Conservation (phyloP, 2,329 filamentous ascomycete species). For the Phyllosticta ampelicida region DNA sequence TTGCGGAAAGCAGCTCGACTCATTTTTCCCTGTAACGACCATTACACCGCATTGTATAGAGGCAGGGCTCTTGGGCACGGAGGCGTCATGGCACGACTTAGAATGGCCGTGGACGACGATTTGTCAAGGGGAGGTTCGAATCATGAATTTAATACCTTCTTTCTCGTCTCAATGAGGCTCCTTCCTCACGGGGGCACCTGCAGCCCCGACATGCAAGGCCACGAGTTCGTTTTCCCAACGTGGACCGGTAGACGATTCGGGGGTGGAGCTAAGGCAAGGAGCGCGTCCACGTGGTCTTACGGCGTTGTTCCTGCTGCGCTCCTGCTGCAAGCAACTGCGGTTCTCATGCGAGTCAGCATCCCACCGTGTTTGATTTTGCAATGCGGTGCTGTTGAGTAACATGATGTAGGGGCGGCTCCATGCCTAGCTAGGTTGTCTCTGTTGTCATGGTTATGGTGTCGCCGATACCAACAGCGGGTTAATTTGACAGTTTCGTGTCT, state of each 20-base stretch:
- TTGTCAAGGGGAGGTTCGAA: not conserved
- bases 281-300: not conserved
- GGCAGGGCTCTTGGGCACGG: no score
- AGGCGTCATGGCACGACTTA: not conserved
- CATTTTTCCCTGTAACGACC: no score
- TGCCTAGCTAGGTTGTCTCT: no score
- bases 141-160: not conserved
- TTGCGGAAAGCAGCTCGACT: no score
- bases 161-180: not conserved
- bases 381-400: not conserved
- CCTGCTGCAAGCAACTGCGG: not conserved
- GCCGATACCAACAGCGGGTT: no score
- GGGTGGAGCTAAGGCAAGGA: not conserved
- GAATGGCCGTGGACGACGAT: not conserved
- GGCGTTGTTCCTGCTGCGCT: not conserved
- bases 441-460: no score
- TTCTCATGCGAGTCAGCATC: not conserved
- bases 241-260: not conserved
- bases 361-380: not conserved
- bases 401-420: not conserved
- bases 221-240: not conserved
- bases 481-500: no score
- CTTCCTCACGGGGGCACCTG: not conserved
- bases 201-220: not conserved
- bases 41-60: no score